These are phyloP conservation scores for Pythium volutum DNA, from an alignment of 352 stramenopile genomes.

Conservation along the genomic window DNA sequence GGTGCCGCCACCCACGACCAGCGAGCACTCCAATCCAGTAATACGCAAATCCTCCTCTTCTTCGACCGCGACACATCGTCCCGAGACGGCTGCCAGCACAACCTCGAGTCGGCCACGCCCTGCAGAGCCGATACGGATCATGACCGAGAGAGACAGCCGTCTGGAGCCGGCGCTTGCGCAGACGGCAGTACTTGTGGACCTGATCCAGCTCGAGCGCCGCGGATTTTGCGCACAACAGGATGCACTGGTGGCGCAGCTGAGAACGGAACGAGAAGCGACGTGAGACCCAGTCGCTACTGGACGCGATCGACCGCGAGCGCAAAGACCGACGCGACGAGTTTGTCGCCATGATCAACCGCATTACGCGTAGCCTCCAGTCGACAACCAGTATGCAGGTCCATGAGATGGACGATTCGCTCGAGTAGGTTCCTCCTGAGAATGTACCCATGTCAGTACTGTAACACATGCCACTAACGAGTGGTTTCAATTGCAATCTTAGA, in stretches of 20 bases:
- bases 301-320: conserved; percentile 1
- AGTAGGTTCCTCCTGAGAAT: too few relatives aligned
- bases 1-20: background rate
- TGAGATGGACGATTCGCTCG: background rate
- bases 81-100: too few relatives aligned
- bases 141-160: too few relatives aligned
- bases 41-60: background rate
- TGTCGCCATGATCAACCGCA: conserved; percentile 2
- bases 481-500: too few relatives aligned
- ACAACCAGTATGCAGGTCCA: background rate
- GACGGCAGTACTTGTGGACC: background rate
- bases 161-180: background rate
- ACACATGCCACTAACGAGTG: too few relatives aligned
- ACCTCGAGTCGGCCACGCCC: too few relatives aligned
- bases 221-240: background rate
- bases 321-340: conserved; percentile 11
- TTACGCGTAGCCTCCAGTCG: background rate
- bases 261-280: background rate
- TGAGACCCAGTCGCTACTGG: conserved; percentile 3
- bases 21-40: too few relatives aligned
- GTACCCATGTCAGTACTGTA: too few relatives aligned
- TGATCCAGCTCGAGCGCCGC: background rate
- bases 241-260: background rate
- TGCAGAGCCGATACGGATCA: too few relatives aligned
- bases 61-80: too few relatives aligned